Conservation (phyloP, 306 rosid species). For the Pyrus betulifolia region DNA sequence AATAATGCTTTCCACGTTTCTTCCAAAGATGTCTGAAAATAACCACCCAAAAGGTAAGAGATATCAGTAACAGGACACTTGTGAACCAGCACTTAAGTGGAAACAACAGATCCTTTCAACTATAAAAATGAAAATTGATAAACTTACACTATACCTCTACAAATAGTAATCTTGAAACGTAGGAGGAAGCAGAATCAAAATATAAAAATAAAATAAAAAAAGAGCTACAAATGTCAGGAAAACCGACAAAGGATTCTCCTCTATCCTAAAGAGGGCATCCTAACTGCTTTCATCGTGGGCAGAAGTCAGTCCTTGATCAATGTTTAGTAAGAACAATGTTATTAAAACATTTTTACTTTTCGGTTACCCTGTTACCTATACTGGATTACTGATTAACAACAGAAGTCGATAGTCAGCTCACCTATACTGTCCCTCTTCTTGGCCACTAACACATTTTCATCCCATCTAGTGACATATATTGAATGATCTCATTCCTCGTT, state of each 20-base stretch:
- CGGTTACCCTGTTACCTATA: not conserved
- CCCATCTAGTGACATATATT: not conserved
- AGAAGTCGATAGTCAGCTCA: not conserved
- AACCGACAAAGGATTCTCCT: not conserved
- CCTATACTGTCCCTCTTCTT: not conserved
- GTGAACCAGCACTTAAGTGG: not conserved
- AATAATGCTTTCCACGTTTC: slow-evolving; percentile 88
- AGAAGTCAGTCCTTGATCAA: not conserved
- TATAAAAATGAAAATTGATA: not conserved
- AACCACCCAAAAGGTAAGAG: slow-evolving; percentile 17
- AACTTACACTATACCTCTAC: not conserved
- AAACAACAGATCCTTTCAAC: not conserved
- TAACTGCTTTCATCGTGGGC: not conserved
- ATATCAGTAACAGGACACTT: slow-evolving; percentile 4
- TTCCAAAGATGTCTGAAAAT: slow-evolving; percentile 68
- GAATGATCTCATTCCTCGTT: not conserved
- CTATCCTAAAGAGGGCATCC: not conserved
- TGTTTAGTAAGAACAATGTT: not conserved
- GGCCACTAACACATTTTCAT: not conserved
- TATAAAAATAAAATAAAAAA: too few relatives aligned
- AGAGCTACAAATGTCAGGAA: not conserved
- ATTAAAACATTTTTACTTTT: too few relatives aligned
- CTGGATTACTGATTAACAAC: not conserved
- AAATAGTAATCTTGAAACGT: not conserved
- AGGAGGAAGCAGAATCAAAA: not conserved